Conservation (phyloP, 202 grass and related monocot species). For the Dendrocalamus latiflorus region DNA sequence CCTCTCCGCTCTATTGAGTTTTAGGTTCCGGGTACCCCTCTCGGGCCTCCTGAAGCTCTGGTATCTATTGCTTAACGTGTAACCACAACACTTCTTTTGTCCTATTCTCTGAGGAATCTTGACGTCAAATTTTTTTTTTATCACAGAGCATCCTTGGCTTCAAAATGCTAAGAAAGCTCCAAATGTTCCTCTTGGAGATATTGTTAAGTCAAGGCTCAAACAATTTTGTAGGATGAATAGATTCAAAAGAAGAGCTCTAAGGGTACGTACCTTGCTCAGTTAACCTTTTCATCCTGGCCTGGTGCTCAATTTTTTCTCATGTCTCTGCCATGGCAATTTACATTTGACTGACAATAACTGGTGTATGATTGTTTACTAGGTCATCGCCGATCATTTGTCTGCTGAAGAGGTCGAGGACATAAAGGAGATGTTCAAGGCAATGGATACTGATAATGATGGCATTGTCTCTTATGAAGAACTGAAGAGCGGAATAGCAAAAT, state of each 20-base stretch:
- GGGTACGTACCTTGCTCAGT: constrained; percentile 45
- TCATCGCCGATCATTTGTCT: constrained; percentile 98
- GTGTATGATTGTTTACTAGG: constrained; percentile 40
- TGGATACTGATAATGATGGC: constrained; percentile 95
- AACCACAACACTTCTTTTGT: not conserved
- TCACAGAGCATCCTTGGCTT: constrained; percentile 87
- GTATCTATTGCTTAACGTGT: too few species aligned
- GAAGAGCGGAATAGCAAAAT: constrained; percentile 76
- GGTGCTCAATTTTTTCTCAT: constrained; percentile 9
- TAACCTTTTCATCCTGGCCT: constrained; percentile 14
- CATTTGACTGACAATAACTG: constrained; percentile 20
- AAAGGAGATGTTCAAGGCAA: constrained; percentile 97
- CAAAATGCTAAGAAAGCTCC: constrained; percentile 99
- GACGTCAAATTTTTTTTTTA: not conserved
- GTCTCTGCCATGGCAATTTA: constrained; percentile 8
- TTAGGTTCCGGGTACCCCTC: too few species aligned
- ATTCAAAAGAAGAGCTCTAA: constrained; percentile 98
- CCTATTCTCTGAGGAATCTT: not conserved
- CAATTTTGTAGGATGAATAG: constrained; percentile 99
- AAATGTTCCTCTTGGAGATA: constrained; percentile 98
- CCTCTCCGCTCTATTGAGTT: too few species aligned
- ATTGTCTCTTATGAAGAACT: constrained; percentile 93
- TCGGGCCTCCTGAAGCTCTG: too few species aligned
- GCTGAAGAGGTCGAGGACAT: constrained; percentile 96
- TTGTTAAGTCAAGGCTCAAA: constrained; percentile 99